Conservation (phyloP, 768 basidiomycete species). For the Lactifluus hygrophoroides region DNA sequence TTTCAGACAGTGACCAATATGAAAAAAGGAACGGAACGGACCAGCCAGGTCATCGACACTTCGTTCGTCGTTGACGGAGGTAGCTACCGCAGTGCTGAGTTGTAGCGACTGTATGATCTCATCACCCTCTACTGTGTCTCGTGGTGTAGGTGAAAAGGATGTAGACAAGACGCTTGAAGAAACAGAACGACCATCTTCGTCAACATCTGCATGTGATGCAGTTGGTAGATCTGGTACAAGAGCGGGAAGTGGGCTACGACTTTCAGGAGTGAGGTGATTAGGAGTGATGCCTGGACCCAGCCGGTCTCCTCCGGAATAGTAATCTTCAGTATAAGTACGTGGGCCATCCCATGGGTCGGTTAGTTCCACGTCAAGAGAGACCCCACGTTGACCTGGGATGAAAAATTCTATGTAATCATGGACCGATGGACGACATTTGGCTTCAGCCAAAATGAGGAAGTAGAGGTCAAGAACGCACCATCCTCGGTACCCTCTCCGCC, state of each 20-base stretch:
- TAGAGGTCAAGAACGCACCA: slow-evolving; percentile 19
- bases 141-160: neutral
- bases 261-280: slow-evolving; percentile 16
- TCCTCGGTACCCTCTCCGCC: slow-evolving; percentile 44
- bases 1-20: neutral
- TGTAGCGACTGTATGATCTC: neutral
- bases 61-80: neutral
- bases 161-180: slow-evolving; percentile 2
- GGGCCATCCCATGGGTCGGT: slow-evolving; percentile 36
- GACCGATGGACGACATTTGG: neutral
- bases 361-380: slow-evolving; percentile 24
- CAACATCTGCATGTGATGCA: neutral
- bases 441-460: neutral
- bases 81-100: neutral
- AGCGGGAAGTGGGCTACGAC: neutral
- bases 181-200: neutral
- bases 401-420: neutral
- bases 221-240: neutral
- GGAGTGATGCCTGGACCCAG: slow-evolving; percentile 14
- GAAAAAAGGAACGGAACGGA: neutral
- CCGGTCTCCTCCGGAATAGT: slow-evolving; percentile 37
- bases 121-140: neutral
- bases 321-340: slow-evolving; percentile 35
- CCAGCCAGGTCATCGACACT: neutral
- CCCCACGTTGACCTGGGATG: neutral